Evolutionary conservation across 1,284 basidiomycete species (phyloP).

Genomic region (Cutaneotrichosporon daszewskae): DNA sequence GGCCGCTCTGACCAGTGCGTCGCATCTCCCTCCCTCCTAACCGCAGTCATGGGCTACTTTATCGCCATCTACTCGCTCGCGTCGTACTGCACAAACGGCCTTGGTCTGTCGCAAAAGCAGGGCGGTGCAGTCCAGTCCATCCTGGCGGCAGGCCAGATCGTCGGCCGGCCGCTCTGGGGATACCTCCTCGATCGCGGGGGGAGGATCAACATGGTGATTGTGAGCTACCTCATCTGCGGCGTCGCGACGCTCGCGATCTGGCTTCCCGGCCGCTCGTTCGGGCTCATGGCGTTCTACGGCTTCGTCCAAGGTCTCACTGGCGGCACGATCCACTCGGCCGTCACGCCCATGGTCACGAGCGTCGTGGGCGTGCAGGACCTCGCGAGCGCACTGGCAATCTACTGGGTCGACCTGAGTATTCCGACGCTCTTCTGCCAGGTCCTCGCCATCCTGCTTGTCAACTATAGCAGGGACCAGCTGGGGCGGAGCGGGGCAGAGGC

Average conservation of each 20-base stretch:
- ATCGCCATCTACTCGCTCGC: slow-evolving; percentile 50
- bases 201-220: slow-evolving; percentile 45
- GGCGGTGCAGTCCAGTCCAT: slow-evolving; percentile 49
- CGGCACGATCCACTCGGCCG: slow-evolving; percentile 47
- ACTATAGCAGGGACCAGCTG: slow-evolving; percentile 39
- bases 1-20: slow-evolving; percentile 18
- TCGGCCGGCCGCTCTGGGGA: slow-evolving; percentile 48
- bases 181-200: slow-evolving; percentile 46
- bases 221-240: slow-evolving; percentile 45
- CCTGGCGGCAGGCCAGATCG: slow-evolving; percentile 48
- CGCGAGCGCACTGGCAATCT: slow-evolving; percentile 44
- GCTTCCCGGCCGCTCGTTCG: slow-evolving; percentile 45
- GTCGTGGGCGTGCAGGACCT: slow-evolving; percentile 48
- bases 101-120: slow-evolving; percentile 46
- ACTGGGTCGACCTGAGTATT: slow-evolving; percentile 43
- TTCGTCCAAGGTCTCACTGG: slow-evolving; percentile 46
- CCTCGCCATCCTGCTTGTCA: slow-evolving; percentile 45
- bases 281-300: slow-evolving; percentile 46
- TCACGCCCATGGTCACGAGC: slow-evolving; percentile 39
- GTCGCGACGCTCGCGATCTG: slow-evolving; percentile 47
- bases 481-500: slow-evolving; percentile 34
- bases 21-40: neutral
- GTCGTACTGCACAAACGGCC: slow-evolving; percentile 46
- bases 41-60: slow-evolving; percentile 47
- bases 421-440: slow-evolving; percentile 46